Conservation (phyloP, 1,284 basidiomycete genomes). For the Moesziomyces aphidis region DNA sequence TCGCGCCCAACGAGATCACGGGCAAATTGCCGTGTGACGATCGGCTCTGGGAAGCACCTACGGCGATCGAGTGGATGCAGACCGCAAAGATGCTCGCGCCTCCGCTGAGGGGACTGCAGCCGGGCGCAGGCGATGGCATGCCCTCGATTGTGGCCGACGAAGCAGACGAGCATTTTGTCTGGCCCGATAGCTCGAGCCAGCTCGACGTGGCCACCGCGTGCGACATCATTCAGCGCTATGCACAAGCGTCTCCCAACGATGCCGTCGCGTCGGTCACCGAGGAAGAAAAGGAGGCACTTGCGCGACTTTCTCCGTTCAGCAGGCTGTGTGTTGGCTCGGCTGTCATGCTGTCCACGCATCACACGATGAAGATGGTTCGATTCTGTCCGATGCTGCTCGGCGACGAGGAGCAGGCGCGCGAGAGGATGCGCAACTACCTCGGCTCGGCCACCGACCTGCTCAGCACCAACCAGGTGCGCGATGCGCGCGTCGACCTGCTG, state of each 20-base stretch:
- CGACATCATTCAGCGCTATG: constrained; percentile 10
- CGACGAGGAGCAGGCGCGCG: constrained; percentile 11
- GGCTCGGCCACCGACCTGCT: constrained; percentile 14
- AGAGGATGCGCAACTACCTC: constrained; percentile 8
- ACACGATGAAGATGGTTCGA: constrained; percentile 21
- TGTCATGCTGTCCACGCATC: constrained; percentile 17
- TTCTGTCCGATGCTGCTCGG: constrained; percentile 20
- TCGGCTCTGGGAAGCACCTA: constrained; percentile 18
- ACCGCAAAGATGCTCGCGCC: constrained; percentile 7
- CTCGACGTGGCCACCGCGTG: constrained; percentile 3
- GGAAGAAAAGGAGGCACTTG: constrained; percentile 1
- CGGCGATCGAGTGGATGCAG: constrained; percentile 21
- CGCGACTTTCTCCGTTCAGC: constrained; percentile 16
- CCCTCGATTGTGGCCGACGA: not conserved
- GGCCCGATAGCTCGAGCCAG: constrained; percentile 9
- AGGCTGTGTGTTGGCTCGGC: constrained; percentile 21
- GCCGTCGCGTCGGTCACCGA: constrained; percentile 3
- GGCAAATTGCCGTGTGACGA: constrained; percentile 21
- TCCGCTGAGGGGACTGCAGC: not conserved
- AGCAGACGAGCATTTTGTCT: not conserved
- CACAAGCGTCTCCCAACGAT: constrained; percentile 1
- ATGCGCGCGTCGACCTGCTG: constrained; percentile 19
- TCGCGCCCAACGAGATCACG: constrained; percentile 19
- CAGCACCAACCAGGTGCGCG: constrained; percentile 12
- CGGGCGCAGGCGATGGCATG: not conserved